Evolutionary conservation across 129 eudicot genomes (phyloP).

Genomic region (Saussurea involucrata): DNA sequence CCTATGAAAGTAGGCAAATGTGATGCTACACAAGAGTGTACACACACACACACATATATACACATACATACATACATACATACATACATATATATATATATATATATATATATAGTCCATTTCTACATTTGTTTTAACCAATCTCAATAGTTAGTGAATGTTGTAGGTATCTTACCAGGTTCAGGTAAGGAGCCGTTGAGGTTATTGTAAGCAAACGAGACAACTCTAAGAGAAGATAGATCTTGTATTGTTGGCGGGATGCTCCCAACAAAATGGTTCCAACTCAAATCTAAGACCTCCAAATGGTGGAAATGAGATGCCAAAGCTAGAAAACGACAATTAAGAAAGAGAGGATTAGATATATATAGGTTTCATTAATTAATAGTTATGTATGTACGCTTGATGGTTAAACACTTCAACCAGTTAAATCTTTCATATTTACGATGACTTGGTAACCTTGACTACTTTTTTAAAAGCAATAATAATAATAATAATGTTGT

Average conservation of each 20-base stretch:
- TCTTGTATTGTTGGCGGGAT: slow-evolving; percentile 1
- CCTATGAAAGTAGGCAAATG: too few species aligned
- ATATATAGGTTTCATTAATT: not conserved
- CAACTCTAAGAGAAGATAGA: slow-evolving; percentile 1
- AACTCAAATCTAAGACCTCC: slow-evolving; percentile 24
- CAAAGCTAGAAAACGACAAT: not conserved
- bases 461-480: too few species aligned
- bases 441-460: not conserved
- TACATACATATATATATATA: too few species aligned
- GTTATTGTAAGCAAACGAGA: not conserved
- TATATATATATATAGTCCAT: too few species aligned
- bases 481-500: too few species aligned
- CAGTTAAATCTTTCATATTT: not conserved
- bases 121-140: not conserved
- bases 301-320: not conserved
- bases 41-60: too few species aligned
- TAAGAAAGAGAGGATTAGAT: too few species aligned
- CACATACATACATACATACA: too few species aligned
- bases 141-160: not conserved
- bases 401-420: too few species aligned
- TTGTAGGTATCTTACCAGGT: too few species aligned
- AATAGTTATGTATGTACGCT: too few species aligned
- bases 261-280: slow-evolving; percentile 1
- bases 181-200: not conserved
- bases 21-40: too few species aligned